phyloP scores from a whole-genome alignment of 768 basidiomycete species.

The Candolleomyces aberdarensis region DNA sequence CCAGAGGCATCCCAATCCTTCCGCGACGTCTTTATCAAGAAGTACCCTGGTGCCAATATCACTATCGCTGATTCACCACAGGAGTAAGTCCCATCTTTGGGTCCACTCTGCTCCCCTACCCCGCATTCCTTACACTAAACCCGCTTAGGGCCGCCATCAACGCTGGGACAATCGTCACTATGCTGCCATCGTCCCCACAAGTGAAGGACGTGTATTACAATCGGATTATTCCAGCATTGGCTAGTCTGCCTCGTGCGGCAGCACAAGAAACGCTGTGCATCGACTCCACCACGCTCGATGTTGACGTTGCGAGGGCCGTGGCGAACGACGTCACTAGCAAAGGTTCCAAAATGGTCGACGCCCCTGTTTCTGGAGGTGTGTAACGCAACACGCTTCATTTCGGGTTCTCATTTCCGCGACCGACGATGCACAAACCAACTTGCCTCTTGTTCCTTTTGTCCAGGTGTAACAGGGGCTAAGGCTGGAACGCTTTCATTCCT shows the following conservation, averaged over 20 bases:
- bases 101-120: neutral
- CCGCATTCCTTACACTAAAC: neutral
- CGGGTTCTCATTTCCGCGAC: too few relatives aligned
- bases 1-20: slow-evolving; percentile 58
- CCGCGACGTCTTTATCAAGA: slow-evolving; percentile 46
- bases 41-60: slow-evolving; percentile 60
- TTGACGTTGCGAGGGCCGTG: slow-evolving; percentile 66
- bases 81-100: slow-evolving; percentile 51
- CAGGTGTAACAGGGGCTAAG: slow-evolving; percentile 83
- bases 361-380: slow-evolving; percentile 91
- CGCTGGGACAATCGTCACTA: slow-evolving; percentile 74
- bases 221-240: slow-evolving; percentile 67
- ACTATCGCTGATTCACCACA: slow-evolving; percentile 60
- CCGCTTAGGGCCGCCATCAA: slow-evolving; percentile 53
- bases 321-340: slow-evolving; percentile 47
- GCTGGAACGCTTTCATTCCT: slow-evolving; percentile 90
- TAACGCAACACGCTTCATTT: slow-evolving; percentile 5
- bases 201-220: slow-evolving; percentile 71
- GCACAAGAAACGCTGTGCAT: slow-evolving; percentile 60
- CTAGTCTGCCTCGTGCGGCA: slow-evolving; percentile 37
- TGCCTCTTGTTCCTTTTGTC: slow-evolving; percentile 5
- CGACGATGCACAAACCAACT: neutral
- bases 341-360: slow-evolving; percentile 82
- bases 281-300: slow-evolving; percentile 90
- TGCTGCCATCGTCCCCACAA: slow-evolving; percentile 91